Conservation (phyloP, 2,329 filamentous ascomycete genomes). For the Epichloe hybrida region DNA sequence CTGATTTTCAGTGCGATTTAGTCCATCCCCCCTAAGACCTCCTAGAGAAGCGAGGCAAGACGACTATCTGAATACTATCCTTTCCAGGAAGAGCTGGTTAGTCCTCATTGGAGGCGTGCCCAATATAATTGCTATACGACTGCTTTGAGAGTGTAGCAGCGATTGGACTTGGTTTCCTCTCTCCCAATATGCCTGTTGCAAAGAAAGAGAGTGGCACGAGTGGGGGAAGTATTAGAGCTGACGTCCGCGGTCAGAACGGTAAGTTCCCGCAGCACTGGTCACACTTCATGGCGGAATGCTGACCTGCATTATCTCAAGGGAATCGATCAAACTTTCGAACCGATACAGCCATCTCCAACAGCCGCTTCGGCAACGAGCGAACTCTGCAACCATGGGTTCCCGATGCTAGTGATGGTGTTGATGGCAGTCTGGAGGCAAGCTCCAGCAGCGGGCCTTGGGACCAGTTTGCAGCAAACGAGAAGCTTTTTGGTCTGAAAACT, state of each 20-base stretch:
- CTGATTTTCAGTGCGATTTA: neutral
- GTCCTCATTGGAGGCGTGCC: constrained; percentile 2
- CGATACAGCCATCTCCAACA: constrained; percentile 75
- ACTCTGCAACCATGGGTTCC: constrained; percentile 73
- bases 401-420: constrained; percentile 43
- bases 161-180: constrained; percentile 10
- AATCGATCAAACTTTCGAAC: constrained; percentile 62
- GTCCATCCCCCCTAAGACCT: neutral
- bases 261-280: constrained; percentile 4
- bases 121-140: neutral
- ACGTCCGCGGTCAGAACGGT: constrained; percentile 25
- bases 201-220: constrained; percentile 26
- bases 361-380: constrained; percentile 55
- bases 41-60: neutral
- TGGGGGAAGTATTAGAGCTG: constrained; percentile 17
- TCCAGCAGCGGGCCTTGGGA: constrained; percentile 56
- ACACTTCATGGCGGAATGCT: neutral
- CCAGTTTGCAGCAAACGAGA: constrained; percentile 84
- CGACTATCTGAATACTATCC: constrained; percentile 5
- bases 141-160: constrained; percentile 10
- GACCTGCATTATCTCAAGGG: constrained; percentile 37
- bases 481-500: constrained; percentile 73
- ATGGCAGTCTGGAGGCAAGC: constrained; percentile 57
- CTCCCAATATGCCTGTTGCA: constrained; percentile 22
- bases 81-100: constrained; percentile 2